phyloP scores from a whole-genome alignment of 257 asterid species.

The Catharanthus roseus region DNA sequence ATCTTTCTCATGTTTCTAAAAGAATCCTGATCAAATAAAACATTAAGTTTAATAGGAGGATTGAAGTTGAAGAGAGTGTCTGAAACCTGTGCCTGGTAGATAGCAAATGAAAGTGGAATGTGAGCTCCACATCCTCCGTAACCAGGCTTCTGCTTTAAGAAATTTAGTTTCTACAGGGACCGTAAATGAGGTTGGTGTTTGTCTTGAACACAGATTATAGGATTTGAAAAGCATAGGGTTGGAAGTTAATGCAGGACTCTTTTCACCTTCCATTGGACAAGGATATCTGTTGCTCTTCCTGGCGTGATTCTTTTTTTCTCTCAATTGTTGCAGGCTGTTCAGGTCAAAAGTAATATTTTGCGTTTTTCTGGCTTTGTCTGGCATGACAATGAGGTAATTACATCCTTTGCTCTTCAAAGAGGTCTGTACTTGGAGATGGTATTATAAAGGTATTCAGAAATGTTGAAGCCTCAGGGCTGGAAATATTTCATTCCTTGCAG shows the following conservation, averaged over 20 bases:
- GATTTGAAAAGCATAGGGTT: not conserved
- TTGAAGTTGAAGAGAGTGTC: not conserved
- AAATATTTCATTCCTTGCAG: slow-evolving; percentile 31
- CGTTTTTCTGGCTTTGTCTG: slow-evolving; percentile 93
- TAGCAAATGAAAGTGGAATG: not conserved
- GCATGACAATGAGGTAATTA: slow-evolving; percentile 74
- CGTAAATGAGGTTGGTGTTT: not conserved
- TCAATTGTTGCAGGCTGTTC: slow-evolving; percentile 57
- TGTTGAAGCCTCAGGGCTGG: slow-evolving; percentile 6
- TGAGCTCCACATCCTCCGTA: not conserved
- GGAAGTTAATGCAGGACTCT: not conserved
- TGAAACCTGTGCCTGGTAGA: not conserved
- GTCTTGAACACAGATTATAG: not conserved
- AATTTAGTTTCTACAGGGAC: not conserved
- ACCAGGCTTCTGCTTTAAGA: not conserved
- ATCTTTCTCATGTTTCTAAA: no score
- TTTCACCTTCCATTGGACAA: not conserved
- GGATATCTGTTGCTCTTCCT: not conserved
- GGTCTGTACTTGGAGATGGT: not conserved
- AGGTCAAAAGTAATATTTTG: slow-evolving; percentile 62
- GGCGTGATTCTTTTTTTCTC: not conserved
- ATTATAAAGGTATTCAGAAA: not conserved
- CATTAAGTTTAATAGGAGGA: not conserved
- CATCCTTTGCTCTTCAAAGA: not conserved
- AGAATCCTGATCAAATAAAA: no score